Evolutionary conservation across 2,329 filamentous ascomycete species (phyloP), one percentile per base, ranked within the genome.

Genomic region (Grosmannia serpens): DNA sequence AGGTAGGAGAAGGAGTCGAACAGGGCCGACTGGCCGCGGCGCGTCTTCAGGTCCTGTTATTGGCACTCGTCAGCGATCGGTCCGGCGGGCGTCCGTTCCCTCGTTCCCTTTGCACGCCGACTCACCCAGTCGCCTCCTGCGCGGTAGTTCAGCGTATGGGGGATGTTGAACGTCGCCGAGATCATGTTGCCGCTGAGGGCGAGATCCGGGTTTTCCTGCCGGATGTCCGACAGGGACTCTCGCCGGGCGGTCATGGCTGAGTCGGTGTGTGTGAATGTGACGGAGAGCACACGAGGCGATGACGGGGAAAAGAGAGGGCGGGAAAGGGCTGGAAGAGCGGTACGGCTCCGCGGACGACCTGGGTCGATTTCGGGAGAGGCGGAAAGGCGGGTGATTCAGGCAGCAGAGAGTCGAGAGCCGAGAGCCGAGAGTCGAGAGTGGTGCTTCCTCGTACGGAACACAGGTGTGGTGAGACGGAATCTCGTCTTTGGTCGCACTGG

Each of bases 1-100:
- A 97, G 83, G 72, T 95, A 86, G 58, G 86, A 83, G 67, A 97
- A 91, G 11, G 91, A 91, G 70, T 96, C 91, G 73, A 95, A 95
- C 38, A 97, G 80, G 20, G 92, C 91, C 15, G 92, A 96, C 60
- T 91, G 92, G 58, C 92, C 92, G 61, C 87, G 87, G 29, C 91
- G 88, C 61, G 84, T 77, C 65, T 83, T 84, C 58, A 96, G 75
- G 68, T 88, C 83, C 89, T 92, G 62, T 27, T 2, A 4, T 46
- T 57, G 20, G 13, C 8, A 27, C 27, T 22, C 33, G 17, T 51
- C 26, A 53, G 35, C 24, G 22, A 27, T 33, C 24, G 24, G 17
- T 46, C 26, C 24, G 1, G 22, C 13, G 31, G 9, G 38, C n/a
- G 15, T 41, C 20, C 6, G 17, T 15, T 52, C 15, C 29, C 38